Evolutionary conservation across 306 rosid genomes (phyloP), one percentile per base, ranked within the genome.

Genomic region (Rubus idaeus): DNA sequence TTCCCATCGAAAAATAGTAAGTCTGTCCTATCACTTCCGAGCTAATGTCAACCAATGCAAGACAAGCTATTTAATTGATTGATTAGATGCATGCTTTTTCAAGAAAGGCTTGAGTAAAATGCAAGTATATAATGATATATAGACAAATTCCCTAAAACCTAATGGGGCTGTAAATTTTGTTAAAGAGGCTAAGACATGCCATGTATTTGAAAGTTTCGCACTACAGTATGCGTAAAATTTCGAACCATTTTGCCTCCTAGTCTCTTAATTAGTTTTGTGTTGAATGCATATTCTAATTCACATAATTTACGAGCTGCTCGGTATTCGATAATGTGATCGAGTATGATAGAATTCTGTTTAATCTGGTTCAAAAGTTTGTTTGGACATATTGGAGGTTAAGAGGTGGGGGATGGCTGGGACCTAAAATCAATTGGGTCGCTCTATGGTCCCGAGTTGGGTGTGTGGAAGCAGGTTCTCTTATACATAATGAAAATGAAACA

Each of bases 401-500:
- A 21, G 68, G 18, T 45, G 57, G 40, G 16, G 12, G 58, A 8
- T 56, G 17, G 55, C 42, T 66, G 71, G 71, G 20, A 66, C 68
- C 10, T 7, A 14, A 56, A 57, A 6, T 23, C 26, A 23, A 23
- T 23, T 42, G 42, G 55, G 77, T 80, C 70, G 47, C 63, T 39
- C 83, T 80, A 75, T 67, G 45, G 20, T 67, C 50, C 45, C 45
- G 55, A 46, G 75, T 66, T 61, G n/a, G 78, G 46, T 17, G 14
- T 65, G 55, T 8, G 55, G 75, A 67, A 74, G 60, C 75, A 57
- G 6, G 45, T 73, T 68, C 75, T 68, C 35, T 68, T 47, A 23
- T 23, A 23, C 40, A 74, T 39, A 55, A 53, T 63, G 78, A 74
- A 74, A 55, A 66, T 58, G 75, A 73, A 80, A 57, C 56, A n/a